A percentile compares a stretch with the other conserved stretches of the same genome.
Conservation (phyloP, 2,329 filamentous ascomycete species). For the Sporothrix curviconia region DNA sequence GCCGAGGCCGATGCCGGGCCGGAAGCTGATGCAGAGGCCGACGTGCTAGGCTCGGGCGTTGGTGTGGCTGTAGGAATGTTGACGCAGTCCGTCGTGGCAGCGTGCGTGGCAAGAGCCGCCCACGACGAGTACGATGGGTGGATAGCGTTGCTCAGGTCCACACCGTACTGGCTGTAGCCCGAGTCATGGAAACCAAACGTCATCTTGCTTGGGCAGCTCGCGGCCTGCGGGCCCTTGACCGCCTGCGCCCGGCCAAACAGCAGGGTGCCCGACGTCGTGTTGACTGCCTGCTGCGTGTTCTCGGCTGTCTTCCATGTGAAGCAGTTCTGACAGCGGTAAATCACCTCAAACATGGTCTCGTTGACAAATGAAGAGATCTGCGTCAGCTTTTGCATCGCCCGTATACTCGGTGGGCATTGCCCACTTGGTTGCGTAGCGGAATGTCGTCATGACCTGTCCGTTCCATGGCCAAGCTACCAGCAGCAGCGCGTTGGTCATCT, state of each 20-base stretch:
- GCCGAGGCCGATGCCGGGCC: neutral
- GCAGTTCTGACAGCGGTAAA: conserved; percentile 60
- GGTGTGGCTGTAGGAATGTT: neutral
- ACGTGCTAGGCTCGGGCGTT: neutral
- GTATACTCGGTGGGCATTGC: conserved; percentile 51
- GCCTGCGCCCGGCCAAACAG: conserved; percentile 53
- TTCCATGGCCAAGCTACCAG: conserved; percentile 52
- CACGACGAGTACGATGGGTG: conserved; percentile 38
- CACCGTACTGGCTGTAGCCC: conserved; percentile 48
- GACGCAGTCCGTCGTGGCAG: conserved; percentile 23
- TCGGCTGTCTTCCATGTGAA: conserved; percentile 47
- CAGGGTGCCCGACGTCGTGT: conserved; percentile 38
- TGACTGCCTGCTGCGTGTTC: conserved; percentile 32
- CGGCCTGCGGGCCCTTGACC: conserved; percentile 35
- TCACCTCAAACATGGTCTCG: conserved; percentile 51
- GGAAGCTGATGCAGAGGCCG: neutral
- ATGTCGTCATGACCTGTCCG: conserved; percentile 48
- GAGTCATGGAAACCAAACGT: conserved; percentile 48
- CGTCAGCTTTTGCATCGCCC: conserved; percentile 52
- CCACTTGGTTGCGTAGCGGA: conserved; percentile 54
- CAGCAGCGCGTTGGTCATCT: conserved; percentile 53
- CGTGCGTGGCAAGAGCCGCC: conserved; percentile 38
- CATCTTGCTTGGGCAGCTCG: conserved; percentile 37
- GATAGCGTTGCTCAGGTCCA: conserved; percentile 31
- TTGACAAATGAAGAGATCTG: conserved; percentile 54